phyloP scores from a whole-genome alignment of 1,139 yeast genomes.

The Blastobotrys ciferrii region DNA sequence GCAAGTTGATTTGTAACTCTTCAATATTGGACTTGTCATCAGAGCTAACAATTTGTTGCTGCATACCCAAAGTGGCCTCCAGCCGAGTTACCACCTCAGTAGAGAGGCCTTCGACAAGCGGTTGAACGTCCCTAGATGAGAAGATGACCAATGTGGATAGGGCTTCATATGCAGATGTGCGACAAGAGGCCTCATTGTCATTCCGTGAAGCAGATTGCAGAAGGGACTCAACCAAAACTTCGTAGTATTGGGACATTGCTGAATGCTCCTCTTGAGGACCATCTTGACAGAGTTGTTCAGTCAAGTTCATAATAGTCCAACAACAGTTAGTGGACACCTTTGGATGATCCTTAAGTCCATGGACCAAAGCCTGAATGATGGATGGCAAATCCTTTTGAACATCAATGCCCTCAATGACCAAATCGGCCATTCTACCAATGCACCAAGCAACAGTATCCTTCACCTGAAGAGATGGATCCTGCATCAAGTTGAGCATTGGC shows the following conservation, averaged over 20 bases:
- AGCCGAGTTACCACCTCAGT: conserved; percentile 70
- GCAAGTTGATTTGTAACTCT: conserved; percentile 82
- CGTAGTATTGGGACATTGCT: conserved; percentile 72
- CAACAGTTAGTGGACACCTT: conserved; percentile 93
- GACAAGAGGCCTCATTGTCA: conserved; percentile 83
- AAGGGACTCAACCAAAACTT: conserved; percentile 64
- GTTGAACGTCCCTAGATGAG: conserved; percentile 69
- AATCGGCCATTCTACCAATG: conserved; percentile 90
- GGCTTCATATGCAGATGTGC: conserved; percentile 96
- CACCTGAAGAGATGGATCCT: conserved; percentile 76
- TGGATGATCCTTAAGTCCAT: conserved; percentile 85
- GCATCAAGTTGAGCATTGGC: conserved; percentile 71
- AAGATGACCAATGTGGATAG: conserved; percentile 76
- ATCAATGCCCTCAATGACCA: conserved; percentile 76
- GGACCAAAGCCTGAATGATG: conserved; percentile 66
- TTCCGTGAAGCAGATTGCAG: conserved; percentile 63
- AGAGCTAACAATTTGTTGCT: conserved; percentile 43
- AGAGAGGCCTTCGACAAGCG: conserved; percentile 68
- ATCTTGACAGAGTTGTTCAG: conserved; percentile 74
- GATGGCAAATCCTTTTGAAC: conserved; percentile 60
- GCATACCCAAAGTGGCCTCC: conserved; percentile 60
- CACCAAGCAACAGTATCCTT: conserved; percentile 99
- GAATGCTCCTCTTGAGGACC: conserved; percentile 55
- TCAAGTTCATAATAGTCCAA: conserved; percentile 91
- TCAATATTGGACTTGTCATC: conserved; percentile 80